Conservation (phyloP, 768 basidiomycete species). For the Lentinula sp. region DNA sequence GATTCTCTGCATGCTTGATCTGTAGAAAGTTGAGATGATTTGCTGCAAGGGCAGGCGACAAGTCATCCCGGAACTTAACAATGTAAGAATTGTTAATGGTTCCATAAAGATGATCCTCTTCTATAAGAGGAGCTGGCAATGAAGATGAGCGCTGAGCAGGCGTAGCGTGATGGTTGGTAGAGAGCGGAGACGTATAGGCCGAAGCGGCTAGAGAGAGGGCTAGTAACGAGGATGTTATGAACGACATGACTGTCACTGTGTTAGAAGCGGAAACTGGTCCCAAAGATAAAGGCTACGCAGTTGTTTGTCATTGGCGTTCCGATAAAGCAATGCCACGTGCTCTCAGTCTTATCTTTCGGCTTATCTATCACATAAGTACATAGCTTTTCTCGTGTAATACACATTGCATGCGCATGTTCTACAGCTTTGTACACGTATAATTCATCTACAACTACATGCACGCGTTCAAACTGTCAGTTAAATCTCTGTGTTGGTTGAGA, state of each 20-base stretch:
- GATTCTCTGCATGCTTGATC: conserved; percentile 49
- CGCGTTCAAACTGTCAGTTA: no score
- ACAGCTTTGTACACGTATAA: not conserved
- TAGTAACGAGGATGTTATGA: conserved; percentile 28
- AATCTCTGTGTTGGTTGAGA: no score
- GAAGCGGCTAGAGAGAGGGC: conserved; percentile 32
- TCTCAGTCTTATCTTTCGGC: not conserved
- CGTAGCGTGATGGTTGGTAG: conserved; percentile 29
- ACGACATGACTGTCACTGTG: not conserved
- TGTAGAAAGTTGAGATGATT: conserved; percentile 80
- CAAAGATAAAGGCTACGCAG: not conserved
- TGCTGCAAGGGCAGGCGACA: conserved; percentile 47
- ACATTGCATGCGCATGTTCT: not conserved
- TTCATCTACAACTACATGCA: no score
- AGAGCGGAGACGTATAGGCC: conserved; percentile 40
- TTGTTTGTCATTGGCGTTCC: not conserved
- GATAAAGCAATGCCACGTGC: not conserved
- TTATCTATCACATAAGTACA: not conserved
- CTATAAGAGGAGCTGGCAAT: conserved; percentile 54
- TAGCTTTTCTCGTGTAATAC: not conserved
- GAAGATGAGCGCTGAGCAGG: conserved; percentile 34
- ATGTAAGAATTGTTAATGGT: conserved; percentile 91
- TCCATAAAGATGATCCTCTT: conserved; percentile 58
- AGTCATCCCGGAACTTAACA: conserved; percentile 75
- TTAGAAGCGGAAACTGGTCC: not conserved